A percentile compares a stretch with the other conserved stretches of the same genome.
These are phyloP conservation scores for Penicillium flavigenum DNA, from an alignment of 495 filamentous ascomycete species.

Conservation along the genomic window DNA sequence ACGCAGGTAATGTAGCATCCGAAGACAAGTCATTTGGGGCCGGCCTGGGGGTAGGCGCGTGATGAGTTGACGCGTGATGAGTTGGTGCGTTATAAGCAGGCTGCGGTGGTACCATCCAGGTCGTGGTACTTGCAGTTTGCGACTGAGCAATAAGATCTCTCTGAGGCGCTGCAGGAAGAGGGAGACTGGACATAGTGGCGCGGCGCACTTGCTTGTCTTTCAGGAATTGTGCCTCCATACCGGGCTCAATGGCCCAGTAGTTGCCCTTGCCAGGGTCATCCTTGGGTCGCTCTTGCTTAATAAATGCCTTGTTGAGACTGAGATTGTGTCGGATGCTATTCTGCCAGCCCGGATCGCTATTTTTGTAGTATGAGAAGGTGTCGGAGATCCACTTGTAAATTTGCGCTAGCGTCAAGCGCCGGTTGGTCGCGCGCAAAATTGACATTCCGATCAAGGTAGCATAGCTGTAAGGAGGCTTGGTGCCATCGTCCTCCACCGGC, in stretches of 20 bases:
- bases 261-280: conserved; percentile 98
- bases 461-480: conserved; percentile 89
- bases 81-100: conserved; percentile 25
- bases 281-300: conserved; percentile 93
- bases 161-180: conserved; percentile 40
- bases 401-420: conserved; percentile 86
- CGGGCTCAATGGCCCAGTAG: conserved; percentile 92
- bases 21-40: conserved; percentile 69
- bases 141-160: conserved; percentile 32
- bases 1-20: conserved; percentile 91
- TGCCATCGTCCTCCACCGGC: conserved; percentile 76
- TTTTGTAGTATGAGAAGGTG: conserved; percentile 83
- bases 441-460: conserved; percentile 97
- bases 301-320: conserved; percentile 96
- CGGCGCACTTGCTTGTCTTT: conserved; percentile 74
- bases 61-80: conserved; percentile 13
- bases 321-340: conserved; percentile 99
- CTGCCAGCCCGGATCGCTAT: conserved; percentile 87
- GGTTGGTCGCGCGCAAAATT: conserved; percentile 81
- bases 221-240: conserved; percentile 82
- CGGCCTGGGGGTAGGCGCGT: conserved; percentile 19
- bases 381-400: conserved; percentile 99
- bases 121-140: conserved; percentile 35
- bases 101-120: conserved; percentile 43
- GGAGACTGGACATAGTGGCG: conserved; percentile 49